Base-by-base conservation (phyloP, 2,329 filamentous ascomycete genomes). In the Ceratocystis cubensis region DNA sequence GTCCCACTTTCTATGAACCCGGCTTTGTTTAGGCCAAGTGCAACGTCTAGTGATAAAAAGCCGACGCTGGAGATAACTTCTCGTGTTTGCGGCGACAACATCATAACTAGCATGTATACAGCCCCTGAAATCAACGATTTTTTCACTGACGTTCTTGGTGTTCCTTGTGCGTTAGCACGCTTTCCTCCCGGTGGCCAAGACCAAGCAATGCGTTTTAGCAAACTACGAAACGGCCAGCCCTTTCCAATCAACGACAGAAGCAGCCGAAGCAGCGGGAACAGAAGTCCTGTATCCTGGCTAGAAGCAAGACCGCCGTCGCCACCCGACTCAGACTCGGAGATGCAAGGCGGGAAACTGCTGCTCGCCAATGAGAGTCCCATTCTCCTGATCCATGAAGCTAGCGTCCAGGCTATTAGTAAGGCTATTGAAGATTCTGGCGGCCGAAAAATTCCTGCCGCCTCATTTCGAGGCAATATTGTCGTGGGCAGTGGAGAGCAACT, bases 291-390 rank as follows among this genome's bases (percentile, higher is more conserved):
- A 25, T 15, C 20, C 8, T 25, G 85, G 83, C 69, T 82, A 82
- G 28, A 37, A 75, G 73, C 50, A 33, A 77, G 80, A 1, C 80
- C 33, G 6, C 68, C 81, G 20, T 83, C 80, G 22, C 82, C 81
- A 7, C 80, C 81, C 1, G 83, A 85, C 63, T 86, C 84, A 0
- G 83, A 84, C 68, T 78, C 76, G 30, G 79, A 85, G 71, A 67
- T 17, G 72, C 70, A 59, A 73, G 33, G 66, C 2, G 74, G 65
- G 74, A 81, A 85, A 2, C 91, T 97, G 44, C 78, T 94, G 0
- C 78, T 99, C 2, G 89, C 92, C 28, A 99, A 99, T 73, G 94
- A 97, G 75, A 96, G 91, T 65, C 93, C 94, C 0, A 95, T 99
- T 57, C 81, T 99, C 0, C 83, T 90, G 61, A 87, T 97, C 66